phyloP scores from a whole-genome alignment of 2,329 filamentous ascomycete genomes.

The Aureobasidium sp. region DNA sequence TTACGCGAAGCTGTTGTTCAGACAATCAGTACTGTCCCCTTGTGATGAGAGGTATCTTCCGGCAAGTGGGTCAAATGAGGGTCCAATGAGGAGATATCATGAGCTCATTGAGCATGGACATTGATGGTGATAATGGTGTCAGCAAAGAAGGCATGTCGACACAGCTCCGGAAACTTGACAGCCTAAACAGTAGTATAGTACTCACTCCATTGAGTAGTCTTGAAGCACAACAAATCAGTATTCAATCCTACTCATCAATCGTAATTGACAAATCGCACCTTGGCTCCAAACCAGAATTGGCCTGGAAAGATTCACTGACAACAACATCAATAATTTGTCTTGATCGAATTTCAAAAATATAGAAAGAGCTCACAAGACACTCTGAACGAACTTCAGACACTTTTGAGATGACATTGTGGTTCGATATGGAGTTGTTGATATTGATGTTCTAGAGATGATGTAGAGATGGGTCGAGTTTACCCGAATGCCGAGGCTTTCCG shows the following conservation, averaged over 20 bases:
- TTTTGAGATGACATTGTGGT: conserved; percentile 8
- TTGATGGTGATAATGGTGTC: not conserved
- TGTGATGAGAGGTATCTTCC: no score
- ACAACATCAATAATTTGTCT: not conserved
- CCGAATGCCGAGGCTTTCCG: not conserved
- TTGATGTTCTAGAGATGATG: not conserved
- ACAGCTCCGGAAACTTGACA: no score
- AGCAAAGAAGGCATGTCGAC: not conserved
- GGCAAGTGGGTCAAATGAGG: no score
- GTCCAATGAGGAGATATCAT: no score
- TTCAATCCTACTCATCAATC: no score
- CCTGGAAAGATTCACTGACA: conserved; percentile 81
- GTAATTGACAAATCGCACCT: conserved; percentile 47
- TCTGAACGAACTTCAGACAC: conserved; percentile 13
- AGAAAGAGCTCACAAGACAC: conserved; percentile 5
- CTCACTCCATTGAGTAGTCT: conserved; percentile 39
- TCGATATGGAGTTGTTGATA: not conserved
- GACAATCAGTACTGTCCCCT: not conserved
- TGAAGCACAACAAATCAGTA: not conserved
- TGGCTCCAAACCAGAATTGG: conserved; percentile 80
- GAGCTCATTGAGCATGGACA: no score
- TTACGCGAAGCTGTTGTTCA: conserved; percentile 55
- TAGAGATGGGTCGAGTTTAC: not conserved
- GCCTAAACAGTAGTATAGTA: not conserved
- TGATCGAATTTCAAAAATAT: not conserved